phyloP scores from a whole-genome alignment of 2,329 filamentous ascomycete genomes.

The Neopestalotiopsis clavispora region DNA sequence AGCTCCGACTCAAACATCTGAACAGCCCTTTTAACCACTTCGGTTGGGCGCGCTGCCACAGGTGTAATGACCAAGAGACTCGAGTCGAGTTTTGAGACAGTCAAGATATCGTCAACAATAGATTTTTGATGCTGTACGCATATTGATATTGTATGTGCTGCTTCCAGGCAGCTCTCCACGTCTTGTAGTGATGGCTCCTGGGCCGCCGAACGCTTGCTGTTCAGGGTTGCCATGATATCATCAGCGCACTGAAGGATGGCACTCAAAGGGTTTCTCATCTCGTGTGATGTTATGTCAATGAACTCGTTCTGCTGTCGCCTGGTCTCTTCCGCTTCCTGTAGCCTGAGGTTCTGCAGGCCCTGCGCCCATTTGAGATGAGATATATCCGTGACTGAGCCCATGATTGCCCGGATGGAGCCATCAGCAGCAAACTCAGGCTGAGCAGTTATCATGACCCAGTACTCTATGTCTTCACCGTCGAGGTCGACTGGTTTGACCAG shows the following conservation, averaged over 20 bases:
- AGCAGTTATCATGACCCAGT: slow-evolving; percentile 47
- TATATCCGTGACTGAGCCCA: slow-evolving; percentile 49
- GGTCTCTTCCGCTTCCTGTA: slow-evolving; percentile 42
- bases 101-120: slow-evolving; percentile 54
- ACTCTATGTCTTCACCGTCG: slow-evolving; percentile 44
- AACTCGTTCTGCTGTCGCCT: slow-evolving; percentile 59
- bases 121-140: slow-evolving; percentile 63
- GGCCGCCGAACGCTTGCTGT: slow-evolving; percentile 29
- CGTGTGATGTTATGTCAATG: slow-evolving; percentile 56
- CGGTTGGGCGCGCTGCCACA: slow-evolving; percentile 55
- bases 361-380: slow-evolving; percentile 49
- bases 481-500: slow-evolving; percentile 35
- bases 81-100: slow-evolving; percentile 58
- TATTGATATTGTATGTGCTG: slow-evolving; percentile 60
- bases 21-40: slow-evolving; percentile 55
- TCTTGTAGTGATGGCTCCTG: slow-evolving; percentile 33
- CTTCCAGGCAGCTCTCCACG: slow-evolving; percentile 54
- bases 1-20: slow-evolving; percentile 66
- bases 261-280: slow-evolving; percentile 58
- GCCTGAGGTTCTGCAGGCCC: slow-evolving; percentile 39
- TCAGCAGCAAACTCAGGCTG: slow-evolving; percentile 38
- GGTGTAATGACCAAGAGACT: slow-evolving; percentile 61
- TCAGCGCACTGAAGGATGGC: slow-evolving; percentile 63
- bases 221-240: slow-evolving; percentile 46
- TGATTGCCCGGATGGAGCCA: slow-evolving; percentile 40